Base-by-base conservation (phyloP, 2,329 filamentous ascomycete species). In the Beauveria sp. region DNA sequence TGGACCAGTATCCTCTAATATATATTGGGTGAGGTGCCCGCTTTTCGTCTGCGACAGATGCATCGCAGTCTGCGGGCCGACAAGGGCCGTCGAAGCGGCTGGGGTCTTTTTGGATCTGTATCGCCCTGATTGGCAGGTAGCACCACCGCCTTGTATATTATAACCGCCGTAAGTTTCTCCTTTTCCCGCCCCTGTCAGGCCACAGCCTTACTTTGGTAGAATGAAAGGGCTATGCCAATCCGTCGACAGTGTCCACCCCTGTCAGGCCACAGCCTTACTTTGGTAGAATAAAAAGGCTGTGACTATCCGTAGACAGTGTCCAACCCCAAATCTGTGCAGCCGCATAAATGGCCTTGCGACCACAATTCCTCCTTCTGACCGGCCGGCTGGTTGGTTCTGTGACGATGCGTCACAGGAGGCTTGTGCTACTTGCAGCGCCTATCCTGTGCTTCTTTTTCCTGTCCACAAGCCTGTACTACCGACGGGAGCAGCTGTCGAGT, bases 81-180 rank as follows among this genome's bases (percentile, higher is more conserved):
- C 24, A 34, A 31, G 48, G 48, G 24, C 48, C 14, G 48, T 50
- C 31, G 14, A 31, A 26, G 6, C 8, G 24, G 48, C 48, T 9
- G 24, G 24, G 48, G 24, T 9, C 48, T 7, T n/a, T 28, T 28
- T n/a, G 24, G 48, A 50, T 50, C 48, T n/a, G 26, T 31, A 31
- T 50, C 48, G 48, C 16, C 26, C 48, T 50, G 24, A 50, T 50
- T 50, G 26, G 48, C 48, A n/a, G 26, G 4, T 5, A 50, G 34
- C 26, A 34, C 24, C 26, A 50, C 24, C 26, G 26, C 48, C 48
- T 18, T 18, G 34, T 34, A n/a, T 26, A 20, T 50, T 34, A 7
- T 50, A 50, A 50, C 48, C 48, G 48, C 48, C 26, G 65, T 85
- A 85, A 26, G 10, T 34, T 34, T 34, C 31, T 34, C 31, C 31